Evolutionary conservation across 1,139 yeast species (phyloP).

Genomic region (Hyphopichia pseudoburtonii): DNA sequence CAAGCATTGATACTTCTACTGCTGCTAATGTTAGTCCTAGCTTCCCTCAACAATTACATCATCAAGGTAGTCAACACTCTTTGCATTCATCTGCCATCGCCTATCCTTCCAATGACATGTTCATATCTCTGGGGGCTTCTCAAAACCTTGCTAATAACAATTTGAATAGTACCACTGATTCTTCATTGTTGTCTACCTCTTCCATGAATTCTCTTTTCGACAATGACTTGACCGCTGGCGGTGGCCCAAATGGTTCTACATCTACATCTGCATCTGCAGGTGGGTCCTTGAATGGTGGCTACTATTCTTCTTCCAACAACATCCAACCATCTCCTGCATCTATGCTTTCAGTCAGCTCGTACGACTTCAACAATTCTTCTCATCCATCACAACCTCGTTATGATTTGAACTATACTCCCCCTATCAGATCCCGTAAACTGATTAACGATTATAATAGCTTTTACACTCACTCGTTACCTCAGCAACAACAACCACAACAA

Average conservation of each 20-base stretch:
- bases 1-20: not conserved
- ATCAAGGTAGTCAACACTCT: not conserved
- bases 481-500: not conserved
- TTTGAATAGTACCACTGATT: constrained; percentile 1
- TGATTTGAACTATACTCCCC: constrained; percentile 1
- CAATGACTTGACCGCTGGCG: too few species aligned
- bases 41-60: not conserved
- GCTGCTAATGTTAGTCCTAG: not conserved
- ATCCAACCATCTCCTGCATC: not conserved
- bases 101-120: too few species aligned
- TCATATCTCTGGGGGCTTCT: too few species aligned
- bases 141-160: not conserved
- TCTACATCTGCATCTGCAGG: not conserved
- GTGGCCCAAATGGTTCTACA: not conserved
- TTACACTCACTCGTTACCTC: not conserved
- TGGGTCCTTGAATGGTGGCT: not conserved
- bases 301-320: constrained; percentile 1
- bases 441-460: constrained; percentile 1
- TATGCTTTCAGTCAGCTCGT: constrained; percentile 3
- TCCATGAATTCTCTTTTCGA: constrained; percentile 3
- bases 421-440: not conserved
- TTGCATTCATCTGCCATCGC: too few species aligned
- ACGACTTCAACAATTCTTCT: not conserved
- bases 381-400: not conserved
- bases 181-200: constrained; percentile 2